Base-by-base conservation (phyloP, 2,329 filamentous ascomycete species). In the Raffaelea deltoideospora region DNA sequence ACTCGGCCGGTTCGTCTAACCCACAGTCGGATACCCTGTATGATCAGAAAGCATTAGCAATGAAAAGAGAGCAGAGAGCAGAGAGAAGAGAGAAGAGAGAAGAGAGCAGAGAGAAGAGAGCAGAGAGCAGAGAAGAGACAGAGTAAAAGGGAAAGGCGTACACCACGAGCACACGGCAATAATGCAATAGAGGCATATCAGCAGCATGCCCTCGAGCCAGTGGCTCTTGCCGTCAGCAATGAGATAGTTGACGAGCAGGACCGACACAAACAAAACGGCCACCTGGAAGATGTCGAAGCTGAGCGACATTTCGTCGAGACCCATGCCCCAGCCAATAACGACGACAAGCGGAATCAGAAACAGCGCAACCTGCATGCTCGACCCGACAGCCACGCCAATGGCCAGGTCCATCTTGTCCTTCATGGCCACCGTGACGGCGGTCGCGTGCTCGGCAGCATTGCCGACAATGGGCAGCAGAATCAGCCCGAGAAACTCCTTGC, bases 231-330 rank as follows among this genome's bases (percentile, higher is more conserved):
- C 85, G 48, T 92, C 84, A 17, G 78, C 67, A 34, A 92, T 84
- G 31, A 93, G 59, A 52, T 92, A 93, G 53, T 92, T 93, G 40
- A 87, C 81, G 24, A 93, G 67, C 30, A 93, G 72, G 0, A 84
- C 82, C 2, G 83, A 76, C 11, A 90, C 81, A 47, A 93, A 92
- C 29, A 93, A 61, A 29, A 81, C 78, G 18, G 86, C 79, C 13
- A 94, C 77, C 59, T 94, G 84, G 63, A 95, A 95, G 1, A 76
- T 76, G 51, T 92, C 84, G 53, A 94, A 90, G 53, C 79, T 79
- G 5, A 93, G 68, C 17, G 76, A 83, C 83, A 88, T 88, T 1
- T 74, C 65, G 42, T 78, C 74, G 43, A 70, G 55, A 27, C 61
- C 69, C 67, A 86, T 75, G 43, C 74, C 76, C 82, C 82, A 88